Base-by-base conservation (phyloP, 1,139 yeast species). In the Meyerozyma sp. region DNA sequence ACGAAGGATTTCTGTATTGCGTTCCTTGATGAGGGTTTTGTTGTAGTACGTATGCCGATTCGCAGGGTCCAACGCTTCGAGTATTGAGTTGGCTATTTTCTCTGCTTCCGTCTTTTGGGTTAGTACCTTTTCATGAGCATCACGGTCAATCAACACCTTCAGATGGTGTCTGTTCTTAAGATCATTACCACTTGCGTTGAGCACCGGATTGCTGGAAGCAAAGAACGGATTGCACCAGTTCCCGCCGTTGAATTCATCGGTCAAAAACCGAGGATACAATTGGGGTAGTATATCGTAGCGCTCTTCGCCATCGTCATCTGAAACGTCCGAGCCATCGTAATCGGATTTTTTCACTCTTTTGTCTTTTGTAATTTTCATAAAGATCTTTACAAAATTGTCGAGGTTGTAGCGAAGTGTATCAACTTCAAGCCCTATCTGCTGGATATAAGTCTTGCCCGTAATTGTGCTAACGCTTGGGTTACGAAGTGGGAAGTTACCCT, bases 141-240 rank as follows among this genome's bases (percentile, higher is more conserved):
- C 77, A 45, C 65, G 75, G 50, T 77, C 84, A 42, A 82, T 66
- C 11, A 79, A 60, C 1, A 75, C 61, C 47, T 78, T 78, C 36
- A 73, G 68, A 48, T 68, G 77, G 42, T 63, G 64, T 42, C 65
- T 59, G 46, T 68, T 70, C 45, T 73, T 73, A 44, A 72, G 59
- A 35, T 71, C 76, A 48, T 73, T 73, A 2, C 77, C 77, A 53
- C 77, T 68, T 7, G 68, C 68, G 51, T 72, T 73, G 40, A 73
- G 61, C 20, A 66, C 63, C 1, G 67, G 57, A 42, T 70, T 71
- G 20, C 53, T 57, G 9, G 73, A 66, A 6, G 71, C 64, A 50
- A 79, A 79, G 52, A 82, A 81, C 27, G 86, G 86, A 53, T 82
- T 84, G 42, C 80, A 75, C 83, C 88, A 84, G 51, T 82, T 81